Conservation (phyloP, 2,329 filamentous ascomycete genomes). For the Colletotrichum cuscutae region DNA sequence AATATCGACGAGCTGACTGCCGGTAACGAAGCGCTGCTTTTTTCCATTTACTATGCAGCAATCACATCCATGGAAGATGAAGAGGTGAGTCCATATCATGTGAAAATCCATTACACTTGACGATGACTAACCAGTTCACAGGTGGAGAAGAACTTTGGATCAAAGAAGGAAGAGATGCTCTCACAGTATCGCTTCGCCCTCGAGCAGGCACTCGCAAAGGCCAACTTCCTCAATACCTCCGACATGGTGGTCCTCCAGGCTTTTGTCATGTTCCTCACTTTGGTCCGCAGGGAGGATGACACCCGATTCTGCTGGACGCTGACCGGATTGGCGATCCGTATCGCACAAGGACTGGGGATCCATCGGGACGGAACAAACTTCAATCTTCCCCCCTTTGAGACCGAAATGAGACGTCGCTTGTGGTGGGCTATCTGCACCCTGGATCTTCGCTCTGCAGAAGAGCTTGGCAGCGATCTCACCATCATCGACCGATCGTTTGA, state of each 20-base stretch:
- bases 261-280: constrained; percentile 64
- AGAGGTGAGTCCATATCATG: constrained; percentile 53
- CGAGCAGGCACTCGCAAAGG: constrained; percentile 67
- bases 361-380: constrained; percentile 66
- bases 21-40: constrained; percentile 70
- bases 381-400: constrained; percentile 65
- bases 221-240: constrained; percentile 66
- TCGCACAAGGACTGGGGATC: constrained; percentile 69
- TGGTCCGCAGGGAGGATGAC: constrained; percentile 58
- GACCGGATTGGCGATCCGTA: constrained; percentile 66
- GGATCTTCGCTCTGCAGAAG: constrained; percentile 65
- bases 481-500: constrained; percentile 56
- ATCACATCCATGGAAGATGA: constrained; percentile 69
- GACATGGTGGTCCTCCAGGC: constrained; percentile 69
- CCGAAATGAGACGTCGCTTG: constrained; percentile 68
- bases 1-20: constrained; percentile 68
- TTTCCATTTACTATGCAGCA: constrained; percentile 69
- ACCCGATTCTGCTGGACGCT: constrained; percentile 70
- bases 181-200: constrained; percentile 62
- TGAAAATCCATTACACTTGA: too few relatives aligned
- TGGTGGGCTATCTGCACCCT: constrained; percentile 71
- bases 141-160: constrained; percentile 53
- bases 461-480: constrained; percentile 59
- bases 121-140: constrained; percentile 20
- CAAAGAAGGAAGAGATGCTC: constrained; percentile 55